These are phyloP conservation scores for Coccomyxa sp. DNA, from an alignment of 139 green algal species.

Conservation along the genomic window DNA sequence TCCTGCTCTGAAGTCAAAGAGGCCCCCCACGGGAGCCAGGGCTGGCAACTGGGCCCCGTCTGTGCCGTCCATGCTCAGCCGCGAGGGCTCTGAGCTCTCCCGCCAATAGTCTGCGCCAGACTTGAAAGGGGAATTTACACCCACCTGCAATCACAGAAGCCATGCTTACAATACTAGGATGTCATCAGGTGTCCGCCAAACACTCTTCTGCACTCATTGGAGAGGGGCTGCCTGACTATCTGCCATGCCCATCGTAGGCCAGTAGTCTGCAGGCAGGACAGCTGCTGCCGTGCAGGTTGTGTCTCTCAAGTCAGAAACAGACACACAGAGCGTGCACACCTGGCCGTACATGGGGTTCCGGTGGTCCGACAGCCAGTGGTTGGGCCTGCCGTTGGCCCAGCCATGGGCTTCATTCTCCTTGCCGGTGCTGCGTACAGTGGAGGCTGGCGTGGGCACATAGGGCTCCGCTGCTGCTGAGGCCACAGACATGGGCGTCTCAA, in stretches of 20 bases:
- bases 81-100: not conserved
- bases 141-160: not conserved
- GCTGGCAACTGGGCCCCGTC: not conserved
- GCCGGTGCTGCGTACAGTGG: no score
- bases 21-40: not conserved
- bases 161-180: not conserved
- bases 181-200: no score
- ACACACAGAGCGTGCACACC: not conserved
- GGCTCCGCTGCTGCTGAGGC: no score
- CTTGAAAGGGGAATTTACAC: constrained; percentile 10
- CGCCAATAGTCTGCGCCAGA: constrained; percentile 6
- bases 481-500: no score
- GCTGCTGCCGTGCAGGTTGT: not conserved
- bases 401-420: no score
- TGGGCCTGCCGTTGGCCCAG: no score
- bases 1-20: not conserved
- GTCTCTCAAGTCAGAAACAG: not conserved
- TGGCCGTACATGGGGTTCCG: constrained; percentile 11
- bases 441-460: no score
- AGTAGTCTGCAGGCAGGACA: not conserved
- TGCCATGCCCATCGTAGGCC: not conserved
- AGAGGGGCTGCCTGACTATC: no score
- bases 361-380: constrained; percentile 5
- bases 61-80: not conserved
- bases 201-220: no score